These are phyloP conservation scores for Cryptococcus neoformans DNA, from an alignment of 1,284 basidiomycete species.

Conservation along the genomic window DNA sequence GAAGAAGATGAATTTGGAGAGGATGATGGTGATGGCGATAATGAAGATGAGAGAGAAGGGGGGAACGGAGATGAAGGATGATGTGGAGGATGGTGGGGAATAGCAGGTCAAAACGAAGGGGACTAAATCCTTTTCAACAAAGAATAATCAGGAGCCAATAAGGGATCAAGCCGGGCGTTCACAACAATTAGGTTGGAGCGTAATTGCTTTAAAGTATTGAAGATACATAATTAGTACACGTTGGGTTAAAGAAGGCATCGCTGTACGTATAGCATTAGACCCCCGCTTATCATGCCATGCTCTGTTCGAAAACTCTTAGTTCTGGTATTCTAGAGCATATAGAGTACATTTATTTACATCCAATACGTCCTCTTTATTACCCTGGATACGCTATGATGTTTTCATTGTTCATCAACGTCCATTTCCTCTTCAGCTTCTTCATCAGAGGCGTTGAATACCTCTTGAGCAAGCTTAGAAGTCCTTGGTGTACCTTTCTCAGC, in stretches of 20 bases:
- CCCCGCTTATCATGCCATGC: too few species aligned
- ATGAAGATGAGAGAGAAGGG: conserved; percentile 6
- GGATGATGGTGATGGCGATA: background rate
- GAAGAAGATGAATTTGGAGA: conserved; percentile 25
- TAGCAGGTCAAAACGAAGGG: background rate
- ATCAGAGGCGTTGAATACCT: conserved; percentile 32
- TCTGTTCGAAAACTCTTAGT: too few species aligned
- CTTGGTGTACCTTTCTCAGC: conserved; percentile 30
- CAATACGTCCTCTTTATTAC: too few species aligned
- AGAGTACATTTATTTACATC: too few species aligned
- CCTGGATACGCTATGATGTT: too few species aligned
- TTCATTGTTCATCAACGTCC: conserved; percentile 10
- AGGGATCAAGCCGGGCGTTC: too few species aligned
- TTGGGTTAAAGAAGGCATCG: background rate
- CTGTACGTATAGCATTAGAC: background rate
- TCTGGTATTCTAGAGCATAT: too few species aligned
- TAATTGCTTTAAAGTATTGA: background rate
- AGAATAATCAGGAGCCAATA: too few species aligned
- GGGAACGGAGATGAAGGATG: conserved; percentile 4
- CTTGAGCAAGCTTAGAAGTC: conserved; percentile 34
- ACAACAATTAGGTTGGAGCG: too few species aligned
- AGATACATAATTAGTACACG: background rate
- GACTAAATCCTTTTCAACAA: background rate
- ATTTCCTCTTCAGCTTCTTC: conserved; percentile 21
- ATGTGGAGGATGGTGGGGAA: conserved; percentile 1